These are phyloP conservation scores for Lasiodiplodia sp. DNA, from an alignment of 2,329 filamentous ascomycete genomes.

Conservation along the genomic window DNA sequence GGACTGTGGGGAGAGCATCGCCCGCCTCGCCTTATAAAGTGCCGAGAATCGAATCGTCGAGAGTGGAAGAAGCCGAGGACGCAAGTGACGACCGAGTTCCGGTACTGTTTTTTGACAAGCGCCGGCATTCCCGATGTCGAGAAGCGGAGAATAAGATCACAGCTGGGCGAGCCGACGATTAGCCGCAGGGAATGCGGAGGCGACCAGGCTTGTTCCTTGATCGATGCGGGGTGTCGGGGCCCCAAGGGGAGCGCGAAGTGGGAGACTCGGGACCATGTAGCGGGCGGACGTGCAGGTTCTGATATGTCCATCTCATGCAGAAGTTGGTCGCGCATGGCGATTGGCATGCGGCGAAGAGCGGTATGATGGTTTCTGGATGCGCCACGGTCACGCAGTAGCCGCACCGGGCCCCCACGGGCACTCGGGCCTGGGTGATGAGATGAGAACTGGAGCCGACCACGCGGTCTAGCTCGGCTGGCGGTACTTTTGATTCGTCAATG, in stretches of 20 bases:
- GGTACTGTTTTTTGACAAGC: background rate
- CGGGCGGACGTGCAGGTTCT: too few relatives aligned
- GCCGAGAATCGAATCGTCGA: background rate
- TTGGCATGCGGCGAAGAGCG: background rate
- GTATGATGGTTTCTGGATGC: background rate
- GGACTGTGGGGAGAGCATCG: constrained; percentile 8
- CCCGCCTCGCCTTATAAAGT: background rate
- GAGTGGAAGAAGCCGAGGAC: background rate
- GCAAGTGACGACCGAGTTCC: background rate
- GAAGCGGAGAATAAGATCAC: background rate
- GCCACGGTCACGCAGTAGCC: background rate
- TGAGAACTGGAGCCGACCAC: background rate
- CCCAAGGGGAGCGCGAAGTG: constrained; percentile 1
- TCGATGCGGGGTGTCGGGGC: constrained; percentile 19
- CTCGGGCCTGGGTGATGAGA: background rate
- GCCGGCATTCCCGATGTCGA: background rate
- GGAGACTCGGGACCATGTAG: background rate
- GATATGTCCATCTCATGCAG: background rate
- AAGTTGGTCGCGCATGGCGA: background rate
- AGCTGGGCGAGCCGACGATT: background rate
- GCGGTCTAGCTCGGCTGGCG: background rate
- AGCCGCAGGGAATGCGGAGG: constrained; percentile 10
- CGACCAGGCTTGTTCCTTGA: background rate
- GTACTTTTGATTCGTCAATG: constrained; percentile 13
- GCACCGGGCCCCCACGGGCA: background rate